A percentile compares a stretch with the other conserved stretches of the same genome.
These are phyloP conservation scores for Suillus placidus DNA, from an alignment of 768 basidiomycete species.

Conservation along the genomic window DNA sequence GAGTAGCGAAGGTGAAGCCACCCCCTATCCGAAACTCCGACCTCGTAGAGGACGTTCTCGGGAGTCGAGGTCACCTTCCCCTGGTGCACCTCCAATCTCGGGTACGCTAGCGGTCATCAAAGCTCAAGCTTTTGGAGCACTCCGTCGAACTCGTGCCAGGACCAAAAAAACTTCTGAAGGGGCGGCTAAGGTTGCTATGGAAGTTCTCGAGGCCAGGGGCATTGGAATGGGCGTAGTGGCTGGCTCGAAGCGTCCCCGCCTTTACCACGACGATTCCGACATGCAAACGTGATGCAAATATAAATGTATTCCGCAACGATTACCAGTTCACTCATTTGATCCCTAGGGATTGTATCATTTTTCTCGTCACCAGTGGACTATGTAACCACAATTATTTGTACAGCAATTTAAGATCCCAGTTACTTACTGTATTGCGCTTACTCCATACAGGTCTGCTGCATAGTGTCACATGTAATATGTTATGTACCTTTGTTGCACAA, in stretches of 20 bases:
- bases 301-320: slow-evolving; percentile 1
- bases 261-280: slow-evolving; percentile 55
- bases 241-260: slow-evolving; percentile 46
- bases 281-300: slow-evolving; percentile 35
- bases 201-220: slow-evolving; percentile 81
- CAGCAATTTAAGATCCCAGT: slow-evolving; percentile 30
- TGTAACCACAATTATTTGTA: slow-evolving; percentile 24
- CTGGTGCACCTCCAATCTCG: slow-evolving; percentile 55
- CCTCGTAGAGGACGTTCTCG: slow-evolving; percentile 52
- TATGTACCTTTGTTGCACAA: slow-evolving; percentile 33
- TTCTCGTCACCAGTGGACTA: slow-evolving; percentile 21
- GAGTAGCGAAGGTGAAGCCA: slow-evolving; percentile 59
- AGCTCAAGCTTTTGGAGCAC: slow-evolving; percentile 85
- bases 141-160: slow-evolving; percentile 76
- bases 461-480: slow-evolving; percentile 43
- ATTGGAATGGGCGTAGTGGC: slow-evolving; percentile 54
- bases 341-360: slow-evolving; percentile 8
- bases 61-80: slow-evolving; percentile 51
- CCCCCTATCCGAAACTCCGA: slow-evolving; percentile 47
- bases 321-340: slow-evolving; percentile 9
- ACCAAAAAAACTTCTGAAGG: slow-evolving; percentile 73
- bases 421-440: slow-evolving; percentile 35
- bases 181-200: slow-evolving; percentile 73
- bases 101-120: slow-evolving; percentile 90
- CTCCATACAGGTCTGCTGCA: slow-evolving; percentile 35